These are phyloP conservation scores for Pichia kluyveri DNA, from an alignment of 805 yeast genomes.

Conservation along the genomic window DNA sequence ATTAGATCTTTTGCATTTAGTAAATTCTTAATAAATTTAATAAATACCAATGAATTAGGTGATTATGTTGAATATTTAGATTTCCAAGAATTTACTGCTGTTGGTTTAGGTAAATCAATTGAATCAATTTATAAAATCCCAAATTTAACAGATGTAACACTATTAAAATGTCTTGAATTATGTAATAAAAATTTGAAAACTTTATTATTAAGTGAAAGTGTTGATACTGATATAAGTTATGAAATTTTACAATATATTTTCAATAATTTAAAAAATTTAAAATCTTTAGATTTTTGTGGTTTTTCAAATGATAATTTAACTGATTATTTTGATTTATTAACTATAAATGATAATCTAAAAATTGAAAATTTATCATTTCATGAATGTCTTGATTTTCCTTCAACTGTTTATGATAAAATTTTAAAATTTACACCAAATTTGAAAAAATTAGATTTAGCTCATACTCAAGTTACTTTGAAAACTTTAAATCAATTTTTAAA, in stretches of 20 bases:
- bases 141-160: constrained; percentile 73
- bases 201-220: constrained; percentile 76
- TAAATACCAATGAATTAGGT: constrained; percentile 38
- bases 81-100: constrained; percentile 80
- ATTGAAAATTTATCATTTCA: constrained; percentile 59
- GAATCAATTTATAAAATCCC: constrained; percentile 87
- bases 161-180: constrained; percentile 48
- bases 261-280: constrained; percentile 43
- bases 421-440: constrained; percentile 50
- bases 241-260: constrained; percentile 48
- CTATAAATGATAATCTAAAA: constrained; percentile 19
- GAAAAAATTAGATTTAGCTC: constrained; percentile 68
- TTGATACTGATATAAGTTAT: constrained; percentile 69
- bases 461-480: constrained; percentile 66
- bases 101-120: constrained; percentile 84
- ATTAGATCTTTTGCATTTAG: constrained; percentile 77
- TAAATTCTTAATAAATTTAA: constrained; percentile 50
- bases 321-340: constrained; percentile 41
- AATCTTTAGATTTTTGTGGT: constrained; percentile 83
- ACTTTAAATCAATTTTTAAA: constrained; percentile 46
- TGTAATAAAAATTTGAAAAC: constrained; percentile 60
- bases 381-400: constrained; percentile 74
- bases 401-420: constrained; percentile 44
- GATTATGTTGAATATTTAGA: constrained; percentile 68
- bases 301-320: constrained; percentile 61